phyloP scores from a whole-genome alignment of 306 rosid species.

The Prunus mume region DNA sequence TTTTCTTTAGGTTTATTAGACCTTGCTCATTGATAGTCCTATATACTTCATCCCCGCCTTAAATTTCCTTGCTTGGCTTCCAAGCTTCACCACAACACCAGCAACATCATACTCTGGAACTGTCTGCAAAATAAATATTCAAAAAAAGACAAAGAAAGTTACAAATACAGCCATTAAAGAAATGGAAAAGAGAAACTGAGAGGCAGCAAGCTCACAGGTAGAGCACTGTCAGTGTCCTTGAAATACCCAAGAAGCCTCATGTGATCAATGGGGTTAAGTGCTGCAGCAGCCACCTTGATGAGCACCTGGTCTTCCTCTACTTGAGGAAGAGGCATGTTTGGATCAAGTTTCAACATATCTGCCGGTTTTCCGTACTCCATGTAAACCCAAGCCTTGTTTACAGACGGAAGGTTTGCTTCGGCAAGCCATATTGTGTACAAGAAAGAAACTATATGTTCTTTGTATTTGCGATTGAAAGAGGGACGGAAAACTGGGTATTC shows the following conservation, averaged over 20 bases:
- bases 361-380: constrained; percentile 39
- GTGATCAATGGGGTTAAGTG: constrained; percentile 64
- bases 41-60: constrained; percentile 66
- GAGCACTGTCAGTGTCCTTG: constrained; percentile 16
- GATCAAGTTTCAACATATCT: constrained; percentile 48
- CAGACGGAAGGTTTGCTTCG: constrained; percentile 26
- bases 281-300: constrained; percentile 61
- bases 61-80: constrained; percentile 54
- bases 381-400: constrained; percentile 14
- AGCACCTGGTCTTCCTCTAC: constrained; percentile 52
- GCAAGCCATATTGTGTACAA: constrained; percentile 30
- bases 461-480: no score
- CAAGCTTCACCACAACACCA: constrained; percentile 64
- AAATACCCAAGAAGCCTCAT: constrained; percentile 42
- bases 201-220: constrained; percentile 11
- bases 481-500: no score
- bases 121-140: constrained; percentile 26
- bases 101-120: constrained; percentile 65
- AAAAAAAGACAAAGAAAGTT: no score
- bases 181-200: no score
- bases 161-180: no score
- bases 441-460: no score
- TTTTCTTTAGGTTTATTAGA: constrained; percentile 22
- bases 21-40: constrained; percentile 55
- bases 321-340: constrained; percentile 37